Evolutionary conservation across 2,329 filamentous ascomycete genomes (phyloP).

Genomic region (Paecilomyces variotii): DNA sequence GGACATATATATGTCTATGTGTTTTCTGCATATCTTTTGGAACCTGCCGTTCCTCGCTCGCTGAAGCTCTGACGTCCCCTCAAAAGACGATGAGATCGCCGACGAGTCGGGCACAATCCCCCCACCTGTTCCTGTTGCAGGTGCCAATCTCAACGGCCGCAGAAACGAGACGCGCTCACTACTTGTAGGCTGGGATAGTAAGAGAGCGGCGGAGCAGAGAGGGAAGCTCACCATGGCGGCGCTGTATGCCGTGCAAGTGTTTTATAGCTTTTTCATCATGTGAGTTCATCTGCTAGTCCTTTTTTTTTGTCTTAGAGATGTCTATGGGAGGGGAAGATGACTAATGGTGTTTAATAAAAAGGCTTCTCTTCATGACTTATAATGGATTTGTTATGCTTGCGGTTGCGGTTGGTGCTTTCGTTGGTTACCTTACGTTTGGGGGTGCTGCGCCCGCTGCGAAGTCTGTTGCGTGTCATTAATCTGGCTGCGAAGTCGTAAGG

Average conservation of each 20-base stretch:
- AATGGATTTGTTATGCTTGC: slow-evolving; percentile 97
- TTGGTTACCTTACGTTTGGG: slow-evolving; percentile 80
- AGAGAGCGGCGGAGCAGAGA: slow-evolving; percentile 53
- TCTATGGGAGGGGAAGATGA: neutral
- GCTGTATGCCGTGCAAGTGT: slow-evolving; percentile 87
- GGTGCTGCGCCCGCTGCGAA: slow-evolving; percentile 63
- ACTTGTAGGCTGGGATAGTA: slow-evolving; percentile 63
- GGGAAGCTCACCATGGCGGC: slow-evolving; percentile 71
- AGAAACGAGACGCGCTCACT: slow-evolving; percentile 56
- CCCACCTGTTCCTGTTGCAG: neutral
- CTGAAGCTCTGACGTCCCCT: slow-evolving; percentile 15
- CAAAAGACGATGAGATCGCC: slow-evolving; percentile 28
- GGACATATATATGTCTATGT: neutral
- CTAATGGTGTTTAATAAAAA: slow-evolving; percentile 30
- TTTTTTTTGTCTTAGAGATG: neutral
- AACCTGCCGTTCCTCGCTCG: slow-evolving; percentile 2
- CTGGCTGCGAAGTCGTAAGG: neutral
- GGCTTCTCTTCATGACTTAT: slow-evolving; percentile 99
- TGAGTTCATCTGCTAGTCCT: slow-evolving; percentile 45
- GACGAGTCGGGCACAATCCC: slow-evolving; percentile 16
- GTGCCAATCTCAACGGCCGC: slow-evolving; percentile 4
- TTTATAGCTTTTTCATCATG: slow-evolving; percentile 99
- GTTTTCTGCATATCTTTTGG: neutral
- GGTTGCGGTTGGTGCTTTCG: slow-evolving; percentile 77
- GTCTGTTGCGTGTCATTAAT: slow-evolving; percentile 82